A percentile compares a stretch with the other conserved stretches of the same genome.
Evolutionary conservation across 1,284 basidiomycete species (phyloP).

Genomic region (Puccinia triticina): DNA sequence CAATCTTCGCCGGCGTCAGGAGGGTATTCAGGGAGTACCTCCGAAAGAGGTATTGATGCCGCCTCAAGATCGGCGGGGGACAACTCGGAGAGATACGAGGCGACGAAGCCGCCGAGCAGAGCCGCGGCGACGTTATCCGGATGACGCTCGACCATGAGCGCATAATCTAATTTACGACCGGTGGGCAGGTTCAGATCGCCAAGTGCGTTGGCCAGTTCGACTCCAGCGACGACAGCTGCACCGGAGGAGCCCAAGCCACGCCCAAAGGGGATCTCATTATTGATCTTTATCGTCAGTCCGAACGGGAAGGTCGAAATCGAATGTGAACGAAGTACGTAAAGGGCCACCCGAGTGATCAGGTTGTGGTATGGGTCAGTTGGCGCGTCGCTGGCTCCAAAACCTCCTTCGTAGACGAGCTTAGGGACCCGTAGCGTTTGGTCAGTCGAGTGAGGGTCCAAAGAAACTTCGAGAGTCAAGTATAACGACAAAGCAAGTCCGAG

Average conservation of each 20-base stretch:
- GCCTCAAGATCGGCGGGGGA: slow-evolving; percentile 71
- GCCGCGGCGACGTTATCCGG: slow-evolving; percentile 99
- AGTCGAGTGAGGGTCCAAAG: slow-evolving; percentile 58
- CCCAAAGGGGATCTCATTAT: slow-evolving; percentile 96
- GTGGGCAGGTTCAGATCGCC: slow-evolving; percentile 73
- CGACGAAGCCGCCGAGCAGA: slow-evolving; percentile 96
- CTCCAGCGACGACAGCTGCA: slow-evolving; percentile 95
- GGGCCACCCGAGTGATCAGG: slow-evolving; percentile 92
- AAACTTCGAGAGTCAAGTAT: slow-evolving; percentile 76
- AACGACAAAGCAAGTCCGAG: slow-evolving; percentile 94
- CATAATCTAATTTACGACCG: slow-evolving; percentile 85
- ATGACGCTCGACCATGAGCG: slow-evolving; percentile 98
- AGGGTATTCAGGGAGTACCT: slow-evolving; percentile 96
- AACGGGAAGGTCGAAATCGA: slow-evolving; percentile 74
- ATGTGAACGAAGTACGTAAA: slow-evolving; percentile 93
- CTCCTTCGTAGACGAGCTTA: slow-evolving; percentile 58
- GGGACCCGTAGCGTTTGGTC: not conserved
- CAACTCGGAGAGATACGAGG: slow-evolving; percentile 89
- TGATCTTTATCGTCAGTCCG: slow-evolving; percentile 71
- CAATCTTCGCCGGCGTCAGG: slow-evolving; percentile 85
- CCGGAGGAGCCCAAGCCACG: slow-evolving; percentile 95
- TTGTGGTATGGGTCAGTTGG: slow-evolving; percentile 89
- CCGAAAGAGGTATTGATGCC: slow-evolving; percentile 86
- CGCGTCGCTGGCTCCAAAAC: slow-evolving; percentile 52
- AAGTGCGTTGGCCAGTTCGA: slow-evolving; percentile 82